These are phyloP conservation scores for Umbelopsis sp. DNA, from an alignment of 192 early-diverging fungal genomes.

Conservation along the genomic window DNA sequence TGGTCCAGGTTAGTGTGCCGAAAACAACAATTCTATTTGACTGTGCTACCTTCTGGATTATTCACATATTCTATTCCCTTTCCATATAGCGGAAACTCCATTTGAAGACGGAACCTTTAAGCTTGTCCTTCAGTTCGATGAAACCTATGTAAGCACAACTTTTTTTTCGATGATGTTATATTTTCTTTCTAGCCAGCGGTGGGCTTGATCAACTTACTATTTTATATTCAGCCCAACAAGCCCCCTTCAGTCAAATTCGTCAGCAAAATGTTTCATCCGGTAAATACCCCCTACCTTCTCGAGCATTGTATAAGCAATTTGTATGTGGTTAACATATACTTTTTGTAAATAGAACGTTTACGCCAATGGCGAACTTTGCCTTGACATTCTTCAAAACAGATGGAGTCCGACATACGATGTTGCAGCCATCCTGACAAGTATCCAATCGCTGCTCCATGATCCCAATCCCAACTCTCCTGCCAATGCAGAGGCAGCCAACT, in stretches of 20 bases:
- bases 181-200: background rate
- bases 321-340: background rate
- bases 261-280: conserved; percentile 95
- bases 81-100: conserved; percentile 80
- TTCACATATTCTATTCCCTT: background rate
- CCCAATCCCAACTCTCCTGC: conserved; percentile 97
- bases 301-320: background rate
- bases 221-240: conserved; percentile 74
- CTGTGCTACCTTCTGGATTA: background rate
- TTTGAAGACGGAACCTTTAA: conserved; percentile 99
- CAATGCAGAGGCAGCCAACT: conserved; percentile 92
- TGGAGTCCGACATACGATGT: conserved; percentile 98
- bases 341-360: conserved; percentile 73
- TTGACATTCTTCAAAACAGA: conserved; percentile 97
- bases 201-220: conserved; percentile 1
- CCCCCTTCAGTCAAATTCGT: conserved; percentile 95
- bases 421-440: conserved; percentile 90
- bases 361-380: conserved; percentile 94
- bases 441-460: conserved; percentile 95
- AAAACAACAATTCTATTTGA: background rate
- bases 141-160: conserved; percentile 69
- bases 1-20: conserved; percentile 64
- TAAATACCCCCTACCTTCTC: background rate
- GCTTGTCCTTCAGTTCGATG: conserved; percentile 91
- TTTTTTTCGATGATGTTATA: background rate